Base-by-base conservation (phyloP, 495 filamentous ascomycete species). In the Viridothelium virens region DNA sequence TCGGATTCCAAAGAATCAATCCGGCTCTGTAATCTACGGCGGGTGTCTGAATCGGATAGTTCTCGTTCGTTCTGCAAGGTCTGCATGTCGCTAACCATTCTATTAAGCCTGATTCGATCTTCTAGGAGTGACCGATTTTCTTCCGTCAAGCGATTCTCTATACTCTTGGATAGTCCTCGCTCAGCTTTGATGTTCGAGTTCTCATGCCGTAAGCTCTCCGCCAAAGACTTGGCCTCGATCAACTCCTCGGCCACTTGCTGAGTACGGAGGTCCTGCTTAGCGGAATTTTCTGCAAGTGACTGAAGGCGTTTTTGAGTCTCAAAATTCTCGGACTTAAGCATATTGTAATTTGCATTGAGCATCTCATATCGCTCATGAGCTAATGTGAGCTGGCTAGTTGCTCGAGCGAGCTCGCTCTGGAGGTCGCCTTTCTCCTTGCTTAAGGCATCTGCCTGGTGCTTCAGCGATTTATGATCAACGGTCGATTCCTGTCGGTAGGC, bases 201-300 rank as follows among this genome's bases (percentile, higher is more conserved):
- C 69, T 97, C 94, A 56, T 87, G 91, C 31, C 92, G 90, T 77
- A 97, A 83, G 70, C 90, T 92, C 70, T 98, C 93, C 10, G 87
- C 79, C 44, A 93, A 75, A 66, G 86, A 89, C 70, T 88, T 89
- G 1, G 88, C 86, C 74, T 96, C 94, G 9, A 97, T 86, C 0
- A 97, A 81, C 70, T 99, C 93, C 77, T 99, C 95, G 0, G 91
- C 90, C 56, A 91, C 87, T 76, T 96, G 91, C 70, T 97, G 94
- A 12, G 87, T 93, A 47, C 84, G 85, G 41, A 96, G 77, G 66
- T 99, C 94, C 70, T 96, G 91, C 73, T 91, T 93, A 33, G 91
- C 91, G 12, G 90, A 87, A 50, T 83, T 86, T 69, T 97, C 93
- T 0, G 90, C 86, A 65, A 95, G 76, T 3, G 80, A 74, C 63